Evolutionary conservation across 495 filamentous ascomycete species (phyloP).

Genomic region (Aspergillus kassunensis): DNA sequence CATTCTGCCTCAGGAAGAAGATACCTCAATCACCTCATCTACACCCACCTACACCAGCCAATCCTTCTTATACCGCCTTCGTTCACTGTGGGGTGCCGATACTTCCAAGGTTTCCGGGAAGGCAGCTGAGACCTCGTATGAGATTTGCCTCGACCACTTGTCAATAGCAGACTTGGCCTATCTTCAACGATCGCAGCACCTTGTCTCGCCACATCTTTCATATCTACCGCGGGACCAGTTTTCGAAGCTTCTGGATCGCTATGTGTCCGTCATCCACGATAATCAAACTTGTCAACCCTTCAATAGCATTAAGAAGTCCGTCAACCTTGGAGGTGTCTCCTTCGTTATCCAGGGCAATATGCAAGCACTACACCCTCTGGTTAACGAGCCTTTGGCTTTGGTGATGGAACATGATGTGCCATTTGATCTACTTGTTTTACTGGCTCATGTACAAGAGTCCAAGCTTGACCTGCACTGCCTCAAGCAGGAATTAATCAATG

Average conservation of each 20-base stretch:
- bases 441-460: slow-evolving; percentile 40
- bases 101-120: slow-evolving; percentile 15
- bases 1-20: slow-evolving; percentile 43
- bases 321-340: slow-evolving; percentile 24
- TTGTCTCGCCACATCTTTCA: slow-evolving; percentile 20
- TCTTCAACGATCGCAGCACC: slow-evolving; percentile 34
- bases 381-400: slow-evolving; percentile 40
- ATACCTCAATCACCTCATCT: slow-evolving; percentile 15
- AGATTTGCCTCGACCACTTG: slow-evolving; percentile 53
- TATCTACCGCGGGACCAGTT: slow-evolving; percentile 13
- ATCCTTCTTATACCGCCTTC: slow-evolving; percentile 49
- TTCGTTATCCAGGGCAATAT: slow-evolving; percentile 28
- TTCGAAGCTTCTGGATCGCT: slow-evolving; percentile 27
- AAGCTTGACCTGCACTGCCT: slow-evolving; percentile 38
- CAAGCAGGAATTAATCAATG: slow-evolving; percentile 30
- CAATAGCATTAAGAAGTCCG: slow-evolving; percentile 20
- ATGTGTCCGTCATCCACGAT: slow-evolving; percentile 32
- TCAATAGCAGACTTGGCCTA: slow-evolving; percentile 45
- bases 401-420: slow-evolving; percentile 24
- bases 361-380: slow-evolving; percentile 42
- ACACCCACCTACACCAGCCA: slow-evolving; percentile 43
- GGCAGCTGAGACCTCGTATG: slow-evolving; percentile 22
- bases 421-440: slow-evolving; percentile 22
- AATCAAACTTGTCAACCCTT: slow-evolving; percentile 38
- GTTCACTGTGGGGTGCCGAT: slow-evolving; percentile 38